A percentile compares a stretch with the other conserved stretches of the same genome.
Evolutionary conservation across 495 filamentous ascomycete species (phyloP).

Genomic region (Mycothermus thermophilus): DNA sequence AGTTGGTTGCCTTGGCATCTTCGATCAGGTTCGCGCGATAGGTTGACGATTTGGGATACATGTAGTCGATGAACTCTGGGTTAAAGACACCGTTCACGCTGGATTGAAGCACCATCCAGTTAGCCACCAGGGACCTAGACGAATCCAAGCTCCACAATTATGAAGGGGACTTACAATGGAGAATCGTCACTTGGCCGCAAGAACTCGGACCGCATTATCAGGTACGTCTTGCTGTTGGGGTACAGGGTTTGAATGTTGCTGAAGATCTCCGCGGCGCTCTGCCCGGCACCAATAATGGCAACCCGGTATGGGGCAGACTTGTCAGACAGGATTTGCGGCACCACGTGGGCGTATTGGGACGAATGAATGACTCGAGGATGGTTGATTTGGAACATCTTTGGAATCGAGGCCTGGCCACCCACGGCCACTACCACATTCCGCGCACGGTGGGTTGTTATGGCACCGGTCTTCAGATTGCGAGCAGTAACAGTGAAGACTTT

Average conservation of each 20-base stretch:
- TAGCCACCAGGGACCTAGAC: no score
- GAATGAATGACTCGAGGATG: slow-evolving; percentile 70
- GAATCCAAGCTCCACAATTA: no score
- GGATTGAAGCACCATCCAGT: no score
- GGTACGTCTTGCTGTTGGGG: slow-evolving; percentile 57
- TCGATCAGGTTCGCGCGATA: slow-evolving; percentile 48
- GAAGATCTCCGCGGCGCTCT: slow-evolving; percentile 93
- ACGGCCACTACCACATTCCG: slow-evolving; percentile 77
- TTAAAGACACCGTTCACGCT: slow-evolving; percentile 97
- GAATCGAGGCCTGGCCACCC: slow-evolving; percentile 70
- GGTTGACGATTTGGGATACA: slow-evolving; percentile 50
- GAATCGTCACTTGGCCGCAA: slow-evolving; percentile 87
- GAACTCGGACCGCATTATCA: slow-evolving; percentile 68
- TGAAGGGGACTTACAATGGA: slow-evolving; percentile 74
- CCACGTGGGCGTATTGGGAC: slow-evolving; percentile 60
- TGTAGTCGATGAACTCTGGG: slow-evolving; percentile 59
- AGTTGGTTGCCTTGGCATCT: slow-evolving; percentile 71
- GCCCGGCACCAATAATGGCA: slow-evolving; percentile 75
- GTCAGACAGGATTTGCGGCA: slow-evolving; percentile 48
- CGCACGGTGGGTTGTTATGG: slow-evolving; percentile 30
- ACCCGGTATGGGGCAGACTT: slow-evolving; percentile 47
- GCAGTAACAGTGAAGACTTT: slow-evolving; percentile 37
- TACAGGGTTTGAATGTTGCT: slow-evolving; percentile 72
- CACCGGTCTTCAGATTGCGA: slow-evolving; percentile 23
- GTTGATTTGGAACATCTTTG: slow-evolving; percentile 44